Conservation (phyloP, 768 basidiomycete species). For the Termitomyces sp. region DNA sequence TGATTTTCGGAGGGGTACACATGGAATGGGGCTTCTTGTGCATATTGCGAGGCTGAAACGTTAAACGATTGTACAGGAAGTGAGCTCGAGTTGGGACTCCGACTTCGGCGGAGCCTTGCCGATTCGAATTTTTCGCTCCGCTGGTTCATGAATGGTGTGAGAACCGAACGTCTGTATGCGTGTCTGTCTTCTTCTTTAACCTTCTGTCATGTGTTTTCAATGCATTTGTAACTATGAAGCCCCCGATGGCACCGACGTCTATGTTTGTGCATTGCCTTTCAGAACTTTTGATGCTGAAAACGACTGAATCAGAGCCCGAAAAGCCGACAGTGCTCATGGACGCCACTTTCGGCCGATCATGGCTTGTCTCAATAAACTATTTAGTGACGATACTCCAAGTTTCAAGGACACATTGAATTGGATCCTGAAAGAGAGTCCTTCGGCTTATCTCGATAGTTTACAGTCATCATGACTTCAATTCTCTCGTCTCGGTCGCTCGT, state of each 20-base stretch:
- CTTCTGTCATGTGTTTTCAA: background rate
- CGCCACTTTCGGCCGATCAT: conserved; percentile 1
- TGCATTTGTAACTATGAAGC: background rate
- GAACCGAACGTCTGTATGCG: too few species aligned
- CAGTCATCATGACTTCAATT: background rate
- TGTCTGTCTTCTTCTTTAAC: too few species aligned
- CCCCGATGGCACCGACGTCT: background rate
- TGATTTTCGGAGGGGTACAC: background rate
- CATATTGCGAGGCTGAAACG: background rate
- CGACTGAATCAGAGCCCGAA: background rate
- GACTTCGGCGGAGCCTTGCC: background rate
- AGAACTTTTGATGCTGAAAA: background rate
- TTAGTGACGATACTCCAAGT: background rate
- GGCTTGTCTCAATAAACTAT: background rate
- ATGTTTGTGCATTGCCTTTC: background rate
- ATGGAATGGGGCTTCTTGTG: background rate
- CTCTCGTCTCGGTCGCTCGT: background rate
- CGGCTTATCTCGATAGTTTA: background rate
- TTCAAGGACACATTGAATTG: background rate
- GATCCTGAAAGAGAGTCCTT: background rate
- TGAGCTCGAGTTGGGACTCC: background rate
- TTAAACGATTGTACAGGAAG: too few species aligned
- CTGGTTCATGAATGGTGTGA: background rate
- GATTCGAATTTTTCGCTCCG: background rate
- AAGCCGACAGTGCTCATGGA: background rate